A percentile compares a stretch with the other conserved stretches of the same genome.
Evolutionary conservation across 1,139 yeast genomes (phyloP).

Genomic region (Saccharomyces hybrid): DNA sequence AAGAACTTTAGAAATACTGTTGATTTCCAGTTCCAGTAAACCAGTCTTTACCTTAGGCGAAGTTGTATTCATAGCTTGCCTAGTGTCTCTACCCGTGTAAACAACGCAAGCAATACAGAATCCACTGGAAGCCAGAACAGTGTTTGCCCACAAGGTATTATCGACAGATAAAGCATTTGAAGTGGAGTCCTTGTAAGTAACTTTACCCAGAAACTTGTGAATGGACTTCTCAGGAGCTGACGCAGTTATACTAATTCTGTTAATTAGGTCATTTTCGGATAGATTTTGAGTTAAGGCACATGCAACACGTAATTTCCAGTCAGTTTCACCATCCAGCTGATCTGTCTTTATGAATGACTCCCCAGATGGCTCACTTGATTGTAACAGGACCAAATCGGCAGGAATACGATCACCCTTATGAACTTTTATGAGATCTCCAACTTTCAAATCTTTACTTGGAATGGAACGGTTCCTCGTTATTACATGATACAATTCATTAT

Average conservation of each 20-base stretch:
- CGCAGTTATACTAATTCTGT: conserved; percentile 52
- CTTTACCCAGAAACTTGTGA: conserved; percentile 69
- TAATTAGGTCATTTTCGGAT: conserved; percentile 39
- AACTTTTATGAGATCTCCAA: conserved; percentile 79
- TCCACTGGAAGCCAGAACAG: conserved; percentile 84
- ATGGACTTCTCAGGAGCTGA: conserved; percentile 78
- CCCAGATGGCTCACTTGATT: conserved; percentile 75
- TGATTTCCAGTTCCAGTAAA: conserved; percentile 81
- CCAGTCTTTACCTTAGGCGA: conserved; percentile 88
- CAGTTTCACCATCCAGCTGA: conserved; percentile 98
- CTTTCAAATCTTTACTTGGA: conserved; percentile 61
- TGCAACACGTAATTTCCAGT: conserved; percentile 90
- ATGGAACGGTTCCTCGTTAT: conserved; percentile 44
- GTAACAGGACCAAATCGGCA: conserved; percentile 81
- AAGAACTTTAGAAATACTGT: conserved; percentile 75
- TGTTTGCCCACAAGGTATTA: conserved; percentile 96
- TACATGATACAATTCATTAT: conserved; percentile 73
- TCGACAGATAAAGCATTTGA: conserved; percentile 67
- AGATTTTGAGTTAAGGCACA: conserved; percentile 61
- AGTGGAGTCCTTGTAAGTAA: conserved; percentile 47
- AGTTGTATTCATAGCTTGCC: conserved; percentile 91
- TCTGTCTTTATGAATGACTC: conserved; percentile 94
- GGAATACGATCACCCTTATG: conserved; percentile 85
- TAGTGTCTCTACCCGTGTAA: conserved; percentile 87
- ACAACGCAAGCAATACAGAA: conserved; percentile 79